Conservation (phyloP, 257 asterid genomes). For the Fraxinus excelsior region DNA sequence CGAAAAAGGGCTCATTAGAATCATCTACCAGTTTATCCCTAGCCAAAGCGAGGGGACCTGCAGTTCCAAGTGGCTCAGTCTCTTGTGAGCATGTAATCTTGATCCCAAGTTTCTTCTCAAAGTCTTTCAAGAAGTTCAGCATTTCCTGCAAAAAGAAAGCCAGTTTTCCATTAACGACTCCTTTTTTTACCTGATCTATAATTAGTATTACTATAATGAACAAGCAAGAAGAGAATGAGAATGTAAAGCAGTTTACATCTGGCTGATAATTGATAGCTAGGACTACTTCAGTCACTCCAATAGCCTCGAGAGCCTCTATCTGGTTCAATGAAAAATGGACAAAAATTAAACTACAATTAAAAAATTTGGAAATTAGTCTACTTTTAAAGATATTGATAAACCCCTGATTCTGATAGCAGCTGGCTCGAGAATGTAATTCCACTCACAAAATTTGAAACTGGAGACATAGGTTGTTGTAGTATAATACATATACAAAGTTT, state of each 20-base stretch:
- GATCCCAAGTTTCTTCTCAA: constrained; percentile 85
- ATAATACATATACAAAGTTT: neutral
- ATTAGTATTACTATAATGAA: neutral
- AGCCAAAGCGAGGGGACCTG: constrained; percentile 99
- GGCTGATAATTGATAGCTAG: constrained; percentile 97
- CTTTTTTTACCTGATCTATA: neutral
- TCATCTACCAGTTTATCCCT: constrained; percentile 79
- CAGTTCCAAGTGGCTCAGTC: constrained; percentile 99
- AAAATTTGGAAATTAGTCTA: neutral
- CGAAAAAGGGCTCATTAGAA: constrained; percentile 90
- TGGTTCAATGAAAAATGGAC: constrained; percentile 29
- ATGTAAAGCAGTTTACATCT: constrained; percentile 52
- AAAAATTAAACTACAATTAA: neutral
- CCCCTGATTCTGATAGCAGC: neutral
- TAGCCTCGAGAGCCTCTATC: constrained; percentile 91
- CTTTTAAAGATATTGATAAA: neutral
- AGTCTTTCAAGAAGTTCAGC: constrained; percentile 95
- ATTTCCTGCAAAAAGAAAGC: constrained; percentile 54
- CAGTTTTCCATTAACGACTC: constrained; percentile 12
- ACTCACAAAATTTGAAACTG: neutral
- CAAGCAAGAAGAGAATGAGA: constrained; percentile 4
- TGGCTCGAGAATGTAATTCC: neutral
- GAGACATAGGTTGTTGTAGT: neutral
- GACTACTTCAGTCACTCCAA: constrained; percentile 96
- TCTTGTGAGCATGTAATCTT: constrained; percentile 94